Evolutionary conservation across 495 filamentous ascomycete species (phyloP).

Genomic region (Penicillium roqueforti): DNA sequence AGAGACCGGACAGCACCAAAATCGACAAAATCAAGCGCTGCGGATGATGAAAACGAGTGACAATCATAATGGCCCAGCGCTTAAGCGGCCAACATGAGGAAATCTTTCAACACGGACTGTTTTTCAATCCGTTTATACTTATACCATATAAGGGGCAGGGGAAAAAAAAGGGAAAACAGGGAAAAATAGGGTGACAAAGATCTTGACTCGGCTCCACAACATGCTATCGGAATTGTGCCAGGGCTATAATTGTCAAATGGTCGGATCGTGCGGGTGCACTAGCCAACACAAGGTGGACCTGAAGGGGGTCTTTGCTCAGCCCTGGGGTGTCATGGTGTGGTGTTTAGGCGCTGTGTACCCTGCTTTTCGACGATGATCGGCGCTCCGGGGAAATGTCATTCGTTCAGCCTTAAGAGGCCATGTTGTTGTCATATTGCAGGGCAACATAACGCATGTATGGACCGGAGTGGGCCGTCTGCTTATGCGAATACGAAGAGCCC

Average conservation of each 20-base stretch:
- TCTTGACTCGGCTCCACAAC: constrained; percentile 10
- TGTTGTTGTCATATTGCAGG: background rate
- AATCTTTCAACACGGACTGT: background rate
- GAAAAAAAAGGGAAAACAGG: background rate
- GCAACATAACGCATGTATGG: background rate
- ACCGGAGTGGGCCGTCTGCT: background rate
- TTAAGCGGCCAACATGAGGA: constrained; percentile 2
- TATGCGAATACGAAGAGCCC: background rate
- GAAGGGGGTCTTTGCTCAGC: background rate
- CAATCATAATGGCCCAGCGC: constrained; percentile 9
- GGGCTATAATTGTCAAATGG: background rate
- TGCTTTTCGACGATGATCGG: background rate
- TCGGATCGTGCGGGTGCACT: constrained; percentile 2
- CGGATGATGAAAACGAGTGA: constrained; percentile 11
- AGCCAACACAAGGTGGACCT: constrained; percentile 2
- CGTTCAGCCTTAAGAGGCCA: background rate
- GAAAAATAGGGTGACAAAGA: background rate
- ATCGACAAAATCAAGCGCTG: constrained; percentile 18
- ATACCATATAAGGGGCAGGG: background rate
- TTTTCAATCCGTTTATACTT: constrained; percentile 7
- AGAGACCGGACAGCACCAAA: constrained; percentile 16
- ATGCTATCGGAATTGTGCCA: constrained; percentile 4
- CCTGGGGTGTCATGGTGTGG: background rate
- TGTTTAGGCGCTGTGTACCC: background rate
- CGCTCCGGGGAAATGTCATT: background rate